A percentile compares a stretch with the other conserved stretches of the same genome.
Conservation (phyloP, 2,329 filamentous ascomycete genomes). For the Alternaria alternata region DNA sequence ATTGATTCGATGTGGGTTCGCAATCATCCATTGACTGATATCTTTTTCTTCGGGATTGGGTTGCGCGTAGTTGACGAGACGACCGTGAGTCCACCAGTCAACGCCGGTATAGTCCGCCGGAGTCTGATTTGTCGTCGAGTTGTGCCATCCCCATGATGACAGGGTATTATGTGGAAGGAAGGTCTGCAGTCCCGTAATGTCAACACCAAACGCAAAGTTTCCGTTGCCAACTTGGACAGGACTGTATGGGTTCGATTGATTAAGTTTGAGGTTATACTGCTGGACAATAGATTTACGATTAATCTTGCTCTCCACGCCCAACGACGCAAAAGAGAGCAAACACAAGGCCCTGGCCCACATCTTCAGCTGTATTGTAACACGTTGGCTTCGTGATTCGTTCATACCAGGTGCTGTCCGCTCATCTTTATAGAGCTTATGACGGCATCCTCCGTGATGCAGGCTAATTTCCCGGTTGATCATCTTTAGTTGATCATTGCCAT, state of each 20-base stretch:
- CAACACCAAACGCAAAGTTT: constrained; percentile 58
- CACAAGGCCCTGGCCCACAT: constrained; percentile 10
- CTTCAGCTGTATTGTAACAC: constrained; percentile 13
- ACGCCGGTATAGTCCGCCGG: constrained; percentile 52
- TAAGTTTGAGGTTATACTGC: constrained; percentile 59
- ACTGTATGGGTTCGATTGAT: constrained; percentile 59
- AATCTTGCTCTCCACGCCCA: constrained; percentile 27
- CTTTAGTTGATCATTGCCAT: constrained; percentile 15
- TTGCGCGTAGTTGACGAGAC: constrained; percentile 55
- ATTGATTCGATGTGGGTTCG: constrained; percentile 63
- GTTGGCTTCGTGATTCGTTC: constrained; percentile 1
- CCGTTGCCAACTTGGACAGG: constrained; percentile 62
- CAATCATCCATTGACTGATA: constrained; percentile 63
- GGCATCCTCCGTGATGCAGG: constrained; percentile 21
- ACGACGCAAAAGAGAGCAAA: constrained; percentile 6
- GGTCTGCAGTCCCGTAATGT: constrained; percentile 58
- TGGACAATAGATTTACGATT: constrained; percentile 41
- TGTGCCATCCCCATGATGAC: constrained; percentile 59
- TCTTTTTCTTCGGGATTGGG: constrained; percentile 52
- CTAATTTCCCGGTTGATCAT: constrained; percentile 36
- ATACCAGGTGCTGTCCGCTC: not conserved
- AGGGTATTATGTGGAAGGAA: constrained; percentile 55
- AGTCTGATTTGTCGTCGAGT: constrained; percentile 50
- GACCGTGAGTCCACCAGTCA: constrained; percentile 56
- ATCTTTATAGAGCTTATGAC: constrained; percentile 12